A percentile compares a stretch with the other conserved stretches of the same genome.
Conservation (phyloP, 2,329 filamentous ascomycete species). For the Colletotrichum sp. region DNA sequence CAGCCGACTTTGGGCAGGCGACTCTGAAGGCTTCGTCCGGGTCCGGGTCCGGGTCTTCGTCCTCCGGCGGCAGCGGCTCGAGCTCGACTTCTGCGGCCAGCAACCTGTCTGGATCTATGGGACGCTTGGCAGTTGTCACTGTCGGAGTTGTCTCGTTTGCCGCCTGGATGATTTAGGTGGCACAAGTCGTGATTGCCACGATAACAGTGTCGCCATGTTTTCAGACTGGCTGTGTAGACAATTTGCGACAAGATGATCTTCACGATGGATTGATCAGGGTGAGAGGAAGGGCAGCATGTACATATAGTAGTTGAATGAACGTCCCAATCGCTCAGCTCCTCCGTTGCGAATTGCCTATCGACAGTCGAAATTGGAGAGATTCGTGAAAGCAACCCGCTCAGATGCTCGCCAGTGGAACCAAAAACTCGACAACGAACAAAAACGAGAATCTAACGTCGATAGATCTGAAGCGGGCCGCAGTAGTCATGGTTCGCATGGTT, state of each 20-base stretch:
- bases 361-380: background rate
- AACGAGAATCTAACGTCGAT: background rate
- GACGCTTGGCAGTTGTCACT: background rate
- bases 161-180: background rate
- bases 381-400: background rate
- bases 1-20: background rate
- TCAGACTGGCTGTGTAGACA: background rate
- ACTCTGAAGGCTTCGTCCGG: background rate
- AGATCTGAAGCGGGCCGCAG: background rate
- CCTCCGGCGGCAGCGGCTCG: background rate
- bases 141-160: background rate
- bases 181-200: background rate
- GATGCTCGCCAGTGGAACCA: background rate
- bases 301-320: background rate
- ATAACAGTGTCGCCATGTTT: no score
- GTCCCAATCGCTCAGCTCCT: background rate
- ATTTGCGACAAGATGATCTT: background rate
- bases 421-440: fast-evolving
- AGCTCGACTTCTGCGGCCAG: background rate
- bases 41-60: background rate
- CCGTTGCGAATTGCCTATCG: background rate
- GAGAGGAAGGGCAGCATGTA: background rate
- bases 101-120: background rate
- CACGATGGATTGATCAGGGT: background rate
- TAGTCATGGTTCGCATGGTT: background rate